Evolutionary conservation across 169 alveolate genomes (phyloP).

Genomic region (Plasmodium vinckei): DNA sequence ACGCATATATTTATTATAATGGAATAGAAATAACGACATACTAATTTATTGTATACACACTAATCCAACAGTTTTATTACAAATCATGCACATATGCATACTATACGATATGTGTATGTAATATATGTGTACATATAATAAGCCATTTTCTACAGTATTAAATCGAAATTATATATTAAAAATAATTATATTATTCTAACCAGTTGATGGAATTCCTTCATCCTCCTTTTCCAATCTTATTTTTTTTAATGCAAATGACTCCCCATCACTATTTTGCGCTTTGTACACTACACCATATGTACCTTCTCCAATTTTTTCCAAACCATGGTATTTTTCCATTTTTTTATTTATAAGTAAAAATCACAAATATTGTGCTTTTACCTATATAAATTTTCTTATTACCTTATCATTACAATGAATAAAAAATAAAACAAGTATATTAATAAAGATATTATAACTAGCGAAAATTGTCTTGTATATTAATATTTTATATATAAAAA

Average conservation of each 20-base stretch:
- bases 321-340: constrained; percentile 95
- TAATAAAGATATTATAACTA: not conserved
- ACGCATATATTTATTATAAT: not conserved
- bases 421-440: constrained; percentile 2
- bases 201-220: constrained; percentile 96
- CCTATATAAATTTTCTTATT: constrained; percentile 20
- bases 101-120: not conserved
- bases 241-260: constrained; percentile 96
- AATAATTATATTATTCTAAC: constrained; percentile 19
- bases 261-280: constrained; percentile 93
- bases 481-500: too few relatives aligned
- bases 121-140: too few relatives aligned
- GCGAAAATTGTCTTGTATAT: too few relatives aligned
- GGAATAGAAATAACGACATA: not conserved
- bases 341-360: constrained; percentile 38
- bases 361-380: constrained; percentile 75
- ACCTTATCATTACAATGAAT: constrained; percentile 59
- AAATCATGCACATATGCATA: not conserved
- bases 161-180: not conserved
- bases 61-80: not conserved
- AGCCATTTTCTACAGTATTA: not conserved
- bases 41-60: not conserved
- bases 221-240: constrained; percentile 99
- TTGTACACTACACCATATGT: constrained; percentile 99
- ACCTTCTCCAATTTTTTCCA: constrained; percentile 99